Evolutionary conservation across 1,284 basidiomycete species (phyloP), one percentile per base, ranked within the genome.

Genomic region (Apiotrichum gracile): DNA sequence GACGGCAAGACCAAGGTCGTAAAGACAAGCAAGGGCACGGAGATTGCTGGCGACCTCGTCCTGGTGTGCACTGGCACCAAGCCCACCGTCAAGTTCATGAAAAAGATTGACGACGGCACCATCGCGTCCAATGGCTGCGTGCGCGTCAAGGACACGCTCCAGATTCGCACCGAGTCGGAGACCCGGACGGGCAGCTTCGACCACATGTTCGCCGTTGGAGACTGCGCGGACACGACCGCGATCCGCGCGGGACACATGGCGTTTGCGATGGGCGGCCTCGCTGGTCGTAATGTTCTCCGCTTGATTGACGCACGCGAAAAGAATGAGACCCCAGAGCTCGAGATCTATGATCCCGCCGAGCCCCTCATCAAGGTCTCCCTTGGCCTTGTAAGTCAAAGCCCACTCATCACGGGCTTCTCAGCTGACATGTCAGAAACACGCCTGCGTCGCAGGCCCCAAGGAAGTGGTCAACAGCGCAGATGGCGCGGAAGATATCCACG

Each of bases 31-130:
- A 80, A 78, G 37, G 85, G 85, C 0, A 73, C 79, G n/a, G 80
- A 82, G 60, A 77, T 87, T 46, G 74, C 78, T 35, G 82, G 82
- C 2, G 84, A 87, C 62, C 68, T 87, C 5, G 73, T 87, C 84
- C 78, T 88, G 14, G 76, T 86, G 1, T 88, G 87, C 67, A 88
- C 86, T 0, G 87, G 87, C 14, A 86, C 88, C 70, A 78, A 74
- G 38, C 85, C 86, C 14, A 86, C 88, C 66, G 84, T 85, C 0
- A 74, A 72, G 1, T 67, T 88, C 33, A 72, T 90, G n/a, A 72
- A 67, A 26, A 22, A 27, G 10, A 12, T 57, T 12, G 37, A 53
- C 46, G 8, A 17, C 12, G 24, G 21, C 14, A 62, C 70, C 0
- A 75, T 85, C 61, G 77, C 83, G 44, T 77, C 82, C 0, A 81